Evolutionary conservation across 2,329 filamentous ascomycete species (phyloP).

Genomic region (Aspergillus transmontanensis): DNA sequence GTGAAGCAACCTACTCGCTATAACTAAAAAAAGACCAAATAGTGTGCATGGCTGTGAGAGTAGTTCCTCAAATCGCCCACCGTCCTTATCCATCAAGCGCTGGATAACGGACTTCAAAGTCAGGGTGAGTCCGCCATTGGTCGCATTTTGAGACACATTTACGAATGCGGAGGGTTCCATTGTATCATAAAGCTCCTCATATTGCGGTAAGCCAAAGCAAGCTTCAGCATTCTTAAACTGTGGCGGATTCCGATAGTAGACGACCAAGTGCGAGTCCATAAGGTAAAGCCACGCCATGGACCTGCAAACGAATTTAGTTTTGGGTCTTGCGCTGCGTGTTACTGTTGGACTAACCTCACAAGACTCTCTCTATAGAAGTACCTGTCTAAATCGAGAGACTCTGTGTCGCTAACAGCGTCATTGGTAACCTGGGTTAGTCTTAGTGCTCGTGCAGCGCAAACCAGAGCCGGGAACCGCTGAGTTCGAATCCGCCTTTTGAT

Average conservation of each 20-base stretch:
- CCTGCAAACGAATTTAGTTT: not conserved
- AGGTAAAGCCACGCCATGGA: not conserved
- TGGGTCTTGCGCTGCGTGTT: not conserved
- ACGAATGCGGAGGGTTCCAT: not conserved
- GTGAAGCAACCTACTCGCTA: not conserved
- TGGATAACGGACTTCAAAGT: not conserved
- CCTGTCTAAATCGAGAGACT: not conserved
- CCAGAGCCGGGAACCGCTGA: not conserved
- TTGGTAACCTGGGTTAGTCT: not conserved
- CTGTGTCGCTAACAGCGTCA: not conserved
- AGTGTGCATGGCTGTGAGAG: not conserved
- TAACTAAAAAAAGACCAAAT: not conserved
- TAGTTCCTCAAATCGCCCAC: not conserved
- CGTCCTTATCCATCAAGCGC: not conserved
- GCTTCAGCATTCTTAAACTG: not conserved
- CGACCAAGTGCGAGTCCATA: not conserved
- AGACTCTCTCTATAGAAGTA: not conserved
- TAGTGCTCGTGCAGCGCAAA: not conserved
- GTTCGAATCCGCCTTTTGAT: not conserved
- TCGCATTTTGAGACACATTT: not conserved
- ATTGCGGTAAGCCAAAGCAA: not conserved
- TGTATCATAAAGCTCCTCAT: not conserved
- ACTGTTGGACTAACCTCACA: not conserved
- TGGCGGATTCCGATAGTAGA: not conserved
- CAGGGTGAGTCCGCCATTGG: not conserved